Base-by-base conservation (phyloP, 169 alveolate species). In the Eimeria necatrix region DNA sequence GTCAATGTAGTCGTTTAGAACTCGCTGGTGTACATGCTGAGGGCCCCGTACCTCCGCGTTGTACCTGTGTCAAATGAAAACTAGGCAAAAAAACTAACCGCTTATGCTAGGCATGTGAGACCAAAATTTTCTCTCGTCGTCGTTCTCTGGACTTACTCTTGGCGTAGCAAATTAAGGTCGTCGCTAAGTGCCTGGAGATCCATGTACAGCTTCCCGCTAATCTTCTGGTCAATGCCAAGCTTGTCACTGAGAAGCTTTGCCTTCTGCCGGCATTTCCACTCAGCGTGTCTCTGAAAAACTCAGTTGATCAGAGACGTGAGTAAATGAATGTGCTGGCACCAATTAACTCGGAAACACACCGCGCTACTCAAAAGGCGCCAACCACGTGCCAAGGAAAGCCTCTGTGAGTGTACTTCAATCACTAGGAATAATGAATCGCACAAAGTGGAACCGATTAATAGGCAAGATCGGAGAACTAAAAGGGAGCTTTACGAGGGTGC, bases 41-140 rank as follows among this genome's bases (percentile, higher is more conserved):
- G 94, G 94, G 76, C 94, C 94, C 53, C 94, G 94, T 4, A 81
- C 8, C 73, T 90, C 94, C 10, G 88, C 90, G 83, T 90, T 76
- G 83, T 73, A 90, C 68, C 94, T 90, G 71, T 2, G 26, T 4
- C 56, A 32, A 76, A 24, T 20, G 56, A 20, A 70, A 6, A 26
- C 26, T 10, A 46, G 52, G 16, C 80, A 46, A 61, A 81, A n/a
- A 4, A 78, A 32, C 52, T 12, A 59, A 20, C 20, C 70, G 20
- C 70, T 12, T 59, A 16, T 20, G 70, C 70, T 59, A 12, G 70
- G 20, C 2, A 12, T 59, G 22, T 59, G 70, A 12, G 14, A 20
- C 70, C 70, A 18, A 9, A 8, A 10, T 18, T 22, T 4, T 48
- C 20, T 49, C 48, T 49, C 4, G 2, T 1, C 41, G 61, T 49